Evolutionary conservation across 2,329 filamentous ascomycete genomes (phyloP).

Genomic region (Fusarium drepaniforme): DNA sequence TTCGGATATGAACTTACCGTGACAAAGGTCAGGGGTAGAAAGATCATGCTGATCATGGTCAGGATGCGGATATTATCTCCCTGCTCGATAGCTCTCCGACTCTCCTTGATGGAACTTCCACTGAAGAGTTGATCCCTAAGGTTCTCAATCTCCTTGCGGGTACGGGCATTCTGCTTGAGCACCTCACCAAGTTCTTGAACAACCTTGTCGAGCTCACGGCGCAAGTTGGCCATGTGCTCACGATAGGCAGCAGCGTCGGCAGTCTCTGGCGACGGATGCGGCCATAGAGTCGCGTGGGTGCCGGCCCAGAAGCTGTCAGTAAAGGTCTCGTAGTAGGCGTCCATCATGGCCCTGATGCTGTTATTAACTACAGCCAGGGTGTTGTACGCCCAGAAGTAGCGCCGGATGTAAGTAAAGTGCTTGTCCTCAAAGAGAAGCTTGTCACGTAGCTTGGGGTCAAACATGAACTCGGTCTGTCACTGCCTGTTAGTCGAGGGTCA

Average conservation of each 20-base stretch:
- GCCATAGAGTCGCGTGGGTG: constrained; percentile 66
- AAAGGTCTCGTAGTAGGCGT: constrained; percentile 69
- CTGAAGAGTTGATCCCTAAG: constrained; percentile 73
- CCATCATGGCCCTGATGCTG: constrained; percentile 68
- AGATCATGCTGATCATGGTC: constrained; percentile 71
- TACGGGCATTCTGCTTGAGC: constrained; percentile 64
- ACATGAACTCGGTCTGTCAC: constrained; percentile 65
- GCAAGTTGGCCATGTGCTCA: constrained; percentile 59
- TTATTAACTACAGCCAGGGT: constrained; percentile 71
- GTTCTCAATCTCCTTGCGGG: constrained; percentile 66
- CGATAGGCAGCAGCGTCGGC: constrained; percentile 61
- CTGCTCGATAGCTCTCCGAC: constrained; percentile 71
- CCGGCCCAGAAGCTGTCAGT: constrained; percentile 70
- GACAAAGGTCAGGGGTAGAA: constrained; percentile 72
- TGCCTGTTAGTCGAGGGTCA: constrained; percentile 17
- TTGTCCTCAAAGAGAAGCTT: constrained; percentile 71
- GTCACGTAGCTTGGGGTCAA: constrained; percentile 66
- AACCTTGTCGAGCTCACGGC: constrained; percentile 63
- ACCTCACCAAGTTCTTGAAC: constrained; percentile 62
- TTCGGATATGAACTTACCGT: constrained; percentile 54
- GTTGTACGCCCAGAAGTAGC: constrained; percentile 74
- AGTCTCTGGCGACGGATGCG: constrained; percentile 60
- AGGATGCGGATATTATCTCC: constrained; percentile 72
- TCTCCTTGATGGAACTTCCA: constrained; percentile 73
- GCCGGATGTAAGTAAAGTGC: constrained; percentile 70